phyloP scores from a whole-genome alignment of 495 filamentous ascomycete species.

The Tuber magnatum region DNA sequence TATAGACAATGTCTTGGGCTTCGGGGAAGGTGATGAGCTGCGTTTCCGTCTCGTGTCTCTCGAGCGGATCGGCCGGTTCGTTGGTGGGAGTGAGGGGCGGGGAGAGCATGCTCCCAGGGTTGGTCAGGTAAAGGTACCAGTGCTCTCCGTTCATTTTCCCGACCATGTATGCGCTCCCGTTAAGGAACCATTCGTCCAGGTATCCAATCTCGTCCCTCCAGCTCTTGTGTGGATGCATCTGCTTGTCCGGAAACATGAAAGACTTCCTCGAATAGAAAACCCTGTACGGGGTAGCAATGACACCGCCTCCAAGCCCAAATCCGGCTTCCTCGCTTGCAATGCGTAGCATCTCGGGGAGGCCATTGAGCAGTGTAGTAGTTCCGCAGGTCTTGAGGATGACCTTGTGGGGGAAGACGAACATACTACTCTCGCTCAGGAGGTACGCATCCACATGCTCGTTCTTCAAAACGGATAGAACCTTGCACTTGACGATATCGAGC shows the following conservation, averaged over 20 bases:
- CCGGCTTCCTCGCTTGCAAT: slow-evolving; percentile 83
- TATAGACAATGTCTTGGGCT: slow-evolving; percentile 44
- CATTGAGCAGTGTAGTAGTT: slow-evolving; percentile 86
- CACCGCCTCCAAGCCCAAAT: slow-evolving; percentile 63
- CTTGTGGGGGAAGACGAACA: slow-evolving; percentile 99
- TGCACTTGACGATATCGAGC: slow-evolving; percentile 96
- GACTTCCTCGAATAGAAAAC: slow-evolving; percentile 99
- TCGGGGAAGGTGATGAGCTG: slow-evolving; percentile 53
- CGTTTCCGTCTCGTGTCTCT: slow-evolving; percentile 56
- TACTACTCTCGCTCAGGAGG: slow-evolving; percentile 94
- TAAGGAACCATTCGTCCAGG: slow-evolving; percentile 79
- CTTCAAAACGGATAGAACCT: slow-evolving; percentile 87
- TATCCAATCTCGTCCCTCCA: slow-evolving; percentile 93
- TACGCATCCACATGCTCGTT: slow-evolving; percentile 98
- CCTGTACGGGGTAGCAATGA: slow-evolving; percentile 78
- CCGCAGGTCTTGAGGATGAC: slow-evolving; percentile 98
- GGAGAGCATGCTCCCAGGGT: slow-evolving; percentile 70
- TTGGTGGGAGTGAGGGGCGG: slow-evolving; percentile 70
- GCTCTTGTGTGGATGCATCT: slow-evolving; percentile 89
- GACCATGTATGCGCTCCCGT: slow-evolving; percentile 98
- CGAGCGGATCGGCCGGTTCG: slow-evolving; percentile 42
- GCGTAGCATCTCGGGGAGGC: slow-evolving; percentile 78
- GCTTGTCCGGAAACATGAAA: slow-evolving; percentile 91
- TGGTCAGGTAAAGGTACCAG: slow-evolving; percentile 97
- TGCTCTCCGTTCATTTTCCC: slow-evolving; percentile 99